A percentile compares a stretch with the other conserved stretches of the same genome.
phyloP scores from a whole-genome alignment of 768 basidiomycete genomes.

The Auriscalpium microsporum region DNA sequence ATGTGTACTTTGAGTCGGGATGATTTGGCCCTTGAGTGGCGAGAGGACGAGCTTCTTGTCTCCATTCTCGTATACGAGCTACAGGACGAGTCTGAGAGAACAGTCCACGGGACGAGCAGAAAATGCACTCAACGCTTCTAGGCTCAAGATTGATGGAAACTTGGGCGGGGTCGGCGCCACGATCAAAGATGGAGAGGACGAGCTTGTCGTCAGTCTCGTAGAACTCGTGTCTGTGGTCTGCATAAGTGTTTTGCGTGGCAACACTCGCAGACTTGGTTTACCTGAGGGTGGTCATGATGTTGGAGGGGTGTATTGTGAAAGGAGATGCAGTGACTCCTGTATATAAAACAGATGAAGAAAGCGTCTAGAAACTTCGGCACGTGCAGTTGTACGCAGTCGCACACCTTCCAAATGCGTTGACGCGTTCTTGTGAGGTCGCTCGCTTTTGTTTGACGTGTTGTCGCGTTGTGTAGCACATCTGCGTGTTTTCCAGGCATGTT shows the following conservation, averaged over 20 bases:
- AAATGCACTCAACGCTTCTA: conserved; percentile 38
- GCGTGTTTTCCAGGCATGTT: neutral
- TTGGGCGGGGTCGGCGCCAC: conserved; percentile 56
- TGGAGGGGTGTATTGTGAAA: neutral
- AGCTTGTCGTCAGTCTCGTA: conserved; percentile 78
- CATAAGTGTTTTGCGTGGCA: neutral
- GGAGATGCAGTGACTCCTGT: neutral
- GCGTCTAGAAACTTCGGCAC: conserved; percentile 11
- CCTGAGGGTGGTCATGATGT: conserved; percentile 7
- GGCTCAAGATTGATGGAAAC: conserved; percentile 58
- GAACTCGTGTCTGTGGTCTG: conserved; percentile 60
- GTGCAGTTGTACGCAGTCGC: neutral
- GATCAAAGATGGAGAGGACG: conserved; percentile 71
- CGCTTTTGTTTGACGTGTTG: neutral
- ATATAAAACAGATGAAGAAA: neutral
- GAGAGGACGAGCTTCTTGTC: conserved; percentile 65
- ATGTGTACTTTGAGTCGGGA: conserved; percentile 49
- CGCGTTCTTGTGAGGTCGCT: neutral
- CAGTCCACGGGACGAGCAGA: too few relatives aligned
- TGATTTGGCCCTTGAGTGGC: conserved; percentile 78
- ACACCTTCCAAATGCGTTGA: neutral
- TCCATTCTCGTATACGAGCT: conserved; percentile 59
- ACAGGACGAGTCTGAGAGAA: neutral
- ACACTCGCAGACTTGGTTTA: neutral
- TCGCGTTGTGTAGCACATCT: neutral